A percentile compares a stretch with the other conserved stretches of the same genome.
Evolutionary conservation across 1,284 basidiomycete genomes (phyloP).

Genomic region (Ustilago trichophora): DNA sequence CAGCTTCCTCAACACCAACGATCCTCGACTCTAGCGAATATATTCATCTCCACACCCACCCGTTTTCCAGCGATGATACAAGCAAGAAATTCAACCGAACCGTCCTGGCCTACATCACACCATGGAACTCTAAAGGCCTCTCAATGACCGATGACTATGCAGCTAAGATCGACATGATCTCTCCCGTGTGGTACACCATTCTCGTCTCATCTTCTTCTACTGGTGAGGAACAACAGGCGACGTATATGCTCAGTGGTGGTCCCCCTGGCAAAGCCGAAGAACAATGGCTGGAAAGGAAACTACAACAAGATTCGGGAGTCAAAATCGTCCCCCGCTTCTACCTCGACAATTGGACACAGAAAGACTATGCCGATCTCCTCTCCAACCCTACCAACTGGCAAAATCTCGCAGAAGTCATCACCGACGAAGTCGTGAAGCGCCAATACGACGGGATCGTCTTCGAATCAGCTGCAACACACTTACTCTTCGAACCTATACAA

Average conservation of each 20-base stretch:
- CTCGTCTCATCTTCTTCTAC: conserved; percentile 2
- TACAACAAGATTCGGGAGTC: not conserved
- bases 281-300: conserved; percentile 20
- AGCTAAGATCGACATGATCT: conserved; percentile 41
- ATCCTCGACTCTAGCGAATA: conserved; percentile 23
- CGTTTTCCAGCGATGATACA: not conserved
- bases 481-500: conserved; percentile 38
- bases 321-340: conserved; percentile 41
- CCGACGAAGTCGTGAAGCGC: conserved; percentile 4
- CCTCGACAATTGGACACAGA: conserved; percentile 41
- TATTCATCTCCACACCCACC: conserved; percentile 11
- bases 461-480: conserved; percentile 39
- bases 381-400: conserved; percentile 21
- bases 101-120: conserved; percentile 51
- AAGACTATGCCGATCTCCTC: conserved; percentile 35
- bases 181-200: conserved; percentile 56
- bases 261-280: conserved; percentile 14
- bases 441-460: conserved; percentile 40
- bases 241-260: conserved; percentile 41
- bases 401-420: conserved; percentile 15
- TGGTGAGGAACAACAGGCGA: not conserved
- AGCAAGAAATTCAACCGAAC: conserved; percentile 1
- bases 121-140: conserved; percentile 43
- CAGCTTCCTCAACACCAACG: not conserved
- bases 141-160: conserved; percentile 19